Base-by-base conservation (phyloP, 352 stramenopile genomes). In the Thalassiosira ordinaria region DNA sequence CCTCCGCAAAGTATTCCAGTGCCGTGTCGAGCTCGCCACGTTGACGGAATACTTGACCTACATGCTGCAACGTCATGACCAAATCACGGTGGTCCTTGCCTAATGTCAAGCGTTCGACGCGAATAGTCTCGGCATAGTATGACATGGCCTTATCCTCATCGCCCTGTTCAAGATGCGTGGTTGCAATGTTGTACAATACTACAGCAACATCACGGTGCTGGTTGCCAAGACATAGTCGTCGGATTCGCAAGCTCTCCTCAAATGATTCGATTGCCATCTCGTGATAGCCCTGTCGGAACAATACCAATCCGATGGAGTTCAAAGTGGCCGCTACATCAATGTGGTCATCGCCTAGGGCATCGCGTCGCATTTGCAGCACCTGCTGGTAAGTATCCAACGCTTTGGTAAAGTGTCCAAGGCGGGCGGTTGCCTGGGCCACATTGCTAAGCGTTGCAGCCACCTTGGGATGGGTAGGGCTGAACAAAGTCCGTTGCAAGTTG, bases 101-200 rank as follows among this genome's bases (percentile, higher is more conserved):
- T 47, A 89, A 67, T 14, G 72, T 56, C 24, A 73, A 66, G 44
- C 63, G 57, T 61, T 89, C 83, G 7, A 89, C 78, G 14, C 71
- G 41, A 14, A 86, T 35, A 37, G 78, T 86, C 44, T 86, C 78
- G 9, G 9, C n/a, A 35, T 81, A 85, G 31, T 52, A 66, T 24
- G 31, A 5, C 53, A 78, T 82, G 20, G 77, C 70, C 14, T 53
- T 22, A 37, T 87, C 76, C 52, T 89, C 84, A 55, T 89, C 67
- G 14, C 84, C 87, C 2, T 51, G 80, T 41, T 85, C 82, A 31
- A 85, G 46, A 22, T 86, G 68, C 9, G 89, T 84, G 35, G 87
- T 86, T 0, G 82, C 87, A 69, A 92, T 91, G 60, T 92, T 92
- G 65, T 73, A 86, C 18, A 89, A 71, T n/a, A 91, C 80, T n/a